Conservation (phyloP, 2,329 filamentous ascomycete species). For the Epicoccum nigrum region DNA sequence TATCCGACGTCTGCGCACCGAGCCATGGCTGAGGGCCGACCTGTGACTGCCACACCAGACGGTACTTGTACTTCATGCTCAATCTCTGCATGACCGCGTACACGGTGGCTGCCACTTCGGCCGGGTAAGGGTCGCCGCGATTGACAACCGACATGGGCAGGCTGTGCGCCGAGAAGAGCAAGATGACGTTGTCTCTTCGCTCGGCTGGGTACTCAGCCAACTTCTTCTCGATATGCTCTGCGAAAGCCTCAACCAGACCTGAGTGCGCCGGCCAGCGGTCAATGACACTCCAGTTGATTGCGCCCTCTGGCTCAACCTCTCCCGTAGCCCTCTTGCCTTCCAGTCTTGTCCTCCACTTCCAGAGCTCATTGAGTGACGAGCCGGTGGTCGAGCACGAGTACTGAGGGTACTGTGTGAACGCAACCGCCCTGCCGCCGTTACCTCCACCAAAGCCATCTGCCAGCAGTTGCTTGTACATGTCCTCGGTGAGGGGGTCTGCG, state of each 20-base stretch:
- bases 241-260: constrained; percentile 89
- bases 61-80: constrained; percentile 86
- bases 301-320: constrained; percentile 63
- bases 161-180: constrained; percentile 95
- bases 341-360: constrained; percentile 91
- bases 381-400: constrained; percentile 98
- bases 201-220: constrained; percentile 84
- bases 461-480: constrained; percentile 84
- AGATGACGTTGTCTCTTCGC: constrained; percentile 76
- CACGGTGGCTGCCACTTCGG: constrained; percentile 94
- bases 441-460: constrained; percentile 90
- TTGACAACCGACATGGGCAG: constrained; percentile 98
- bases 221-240: constrained; percentile 86
- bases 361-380: constrained; percentile 93
- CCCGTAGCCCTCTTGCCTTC: constrained; percentile 73
- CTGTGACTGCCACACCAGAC: constrained; percentile 97
- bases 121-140: constrained; percentile 92
- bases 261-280: constrained; percentile 95
- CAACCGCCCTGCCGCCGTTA: constrained; percentile 89
- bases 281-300: constrained; percentile 95
- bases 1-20: constrained; percentile 87
- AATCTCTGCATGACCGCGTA: constrained; percentile 95
- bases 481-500: constrained; percentile 88
- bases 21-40: constrained; percentile 96
- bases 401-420: constrained; percentile 97